A percentile compares a stretch with the other conserved stretches of the same genome.
phyloP scores from a whole-genome alignment of 106 monocot species.

The Dendrobium officinale region DNA sequence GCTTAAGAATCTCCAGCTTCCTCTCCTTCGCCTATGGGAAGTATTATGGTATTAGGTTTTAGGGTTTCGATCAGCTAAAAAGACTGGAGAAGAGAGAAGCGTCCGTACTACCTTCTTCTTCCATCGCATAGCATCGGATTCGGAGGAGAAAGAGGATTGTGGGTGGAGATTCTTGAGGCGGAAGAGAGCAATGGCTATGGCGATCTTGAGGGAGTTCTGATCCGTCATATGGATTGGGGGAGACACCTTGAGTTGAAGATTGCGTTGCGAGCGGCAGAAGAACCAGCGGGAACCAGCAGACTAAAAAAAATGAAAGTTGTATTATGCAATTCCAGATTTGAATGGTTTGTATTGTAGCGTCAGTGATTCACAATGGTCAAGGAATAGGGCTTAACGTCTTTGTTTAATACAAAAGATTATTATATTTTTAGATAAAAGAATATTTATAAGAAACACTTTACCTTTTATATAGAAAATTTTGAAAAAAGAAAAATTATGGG shows the following conservation, averaged over 20 bases:
- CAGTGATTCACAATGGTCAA: no score
- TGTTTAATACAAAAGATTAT: no score
- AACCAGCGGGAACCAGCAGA: background rate
- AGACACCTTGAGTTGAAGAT: background rate
- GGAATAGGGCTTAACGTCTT: no score
- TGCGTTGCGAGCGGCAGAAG: background rate
- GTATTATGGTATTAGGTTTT: background rate
- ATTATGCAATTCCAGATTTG: no score
- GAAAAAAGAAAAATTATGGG: no score
- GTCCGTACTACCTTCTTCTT: slow-evolving; percentile 48
- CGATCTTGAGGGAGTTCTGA: slow-evolving; percentile 43
- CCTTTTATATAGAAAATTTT: no score
- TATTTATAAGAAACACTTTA: no score
- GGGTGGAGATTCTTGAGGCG: slow-evolving; percentile 44
- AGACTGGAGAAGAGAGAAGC: background rate
- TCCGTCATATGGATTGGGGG: background rate
- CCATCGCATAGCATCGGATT: slow-evolving; percentile 47
- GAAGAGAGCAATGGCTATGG: slow-evolving; percentile 64
- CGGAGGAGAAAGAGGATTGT: slow-evolving; percentile 7
- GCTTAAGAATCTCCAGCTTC: slow-evolving; percentile 67
- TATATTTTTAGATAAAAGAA: no score
- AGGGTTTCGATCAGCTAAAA: background rate
- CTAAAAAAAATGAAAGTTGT: no score
- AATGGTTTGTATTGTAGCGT: no score
- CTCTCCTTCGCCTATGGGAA: slow-evolving; percentile 70